Conservation (phyloP, 129 eudicot species). For the Solidago caesia region DNA sequence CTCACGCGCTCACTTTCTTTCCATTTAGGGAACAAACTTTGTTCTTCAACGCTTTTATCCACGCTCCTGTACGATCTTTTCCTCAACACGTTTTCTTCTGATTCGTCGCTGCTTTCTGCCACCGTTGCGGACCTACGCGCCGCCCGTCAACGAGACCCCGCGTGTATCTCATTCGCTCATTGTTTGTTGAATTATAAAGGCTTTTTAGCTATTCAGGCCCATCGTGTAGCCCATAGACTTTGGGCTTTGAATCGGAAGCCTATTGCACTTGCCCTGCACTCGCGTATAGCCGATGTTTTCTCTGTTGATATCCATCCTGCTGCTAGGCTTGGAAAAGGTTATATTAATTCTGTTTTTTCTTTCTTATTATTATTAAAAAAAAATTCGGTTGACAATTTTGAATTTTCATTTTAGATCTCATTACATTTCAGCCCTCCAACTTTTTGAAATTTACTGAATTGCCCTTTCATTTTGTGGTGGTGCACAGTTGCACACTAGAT, state of each 20-base stretch:
- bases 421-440: too few relatives aligned
- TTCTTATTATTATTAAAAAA: background rate
- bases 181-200: constrained; percentile 67
- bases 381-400: too few relatives aligned
- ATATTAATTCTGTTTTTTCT: background rate
- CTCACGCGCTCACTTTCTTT: constrained; percentile 51
- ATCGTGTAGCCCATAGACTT: constrained; percentile 53
- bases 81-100: constrained; percentile 45
- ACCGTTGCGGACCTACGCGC: constrained; percentile 62
- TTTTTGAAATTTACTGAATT: too few relatives aligned
- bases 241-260: constrained; percentile 56
- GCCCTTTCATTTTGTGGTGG: too few relatives aligned
- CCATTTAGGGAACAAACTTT: constrained; percentile 58
- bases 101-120: constrained; percentile 31
- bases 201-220: constrained; percentile 58
- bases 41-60: constrained; percentile 55
- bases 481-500: too few relatives aligned
- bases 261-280: constrained; percentile 58
- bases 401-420: too few relatives aligned
- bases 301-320: constrained; percentile 67
- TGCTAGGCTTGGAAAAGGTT: constrained; percentile 65
- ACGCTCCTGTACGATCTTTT: constrained; percentile 52
- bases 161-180: constrained; percentile 56
- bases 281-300: constrained; percentile 60
- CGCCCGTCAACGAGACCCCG: constrained; percentile 54